Evolutionary conservation across 352 stramenopile genomes (phyloP), one percentile per base, ranked within the genome.

Genomic region (Pythium phragmiticola): DNA sequence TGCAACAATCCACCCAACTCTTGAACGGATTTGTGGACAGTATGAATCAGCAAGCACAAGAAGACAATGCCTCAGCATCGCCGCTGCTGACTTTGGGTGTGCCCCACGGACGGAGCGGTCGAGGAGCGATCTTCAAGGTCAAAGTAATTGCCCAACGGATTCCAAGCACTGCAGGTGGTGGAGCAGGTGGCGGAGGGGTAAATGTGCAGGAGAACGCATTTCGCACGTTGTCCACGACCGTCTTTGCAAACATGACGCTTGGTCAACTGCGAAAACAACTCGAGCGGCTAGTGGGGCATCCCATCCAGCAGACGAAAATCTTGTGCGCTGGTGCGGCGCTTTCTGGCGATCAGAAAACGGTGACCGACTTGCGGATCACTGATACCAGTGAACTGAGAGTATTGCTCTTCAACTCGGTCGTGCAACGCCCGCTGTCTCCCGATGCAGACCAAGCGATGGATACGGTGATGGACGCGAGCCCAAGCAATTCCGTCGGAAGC

Each of bases 291-390:
- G 66, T 92, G 19, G 70, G 72, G 0, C 87, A 96, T 60, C 81
- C 87, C 1, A 76, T 90, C 61, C 76, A 89, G 50, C 87, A 94
- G 57, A 92, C 76, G 4, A 96, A 96, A 59, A 84, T 96, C 11
- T 68, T 96, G 2, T 87, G 71, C 21, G 74, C 75, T 48, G 84
- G 87, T 16, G 78, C 78, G 9, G 74, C 84, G 1, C 72, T 96
- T 21, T 83, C 81, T 17, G 85, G 85, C 11, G 87, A 96, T 46
- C 63, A 86, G 39, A 96, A 96, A 65, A 93, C 85, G 26, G 67
- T 94, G 3, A 75, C 77, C 33, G 85, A 96, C n/a, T 70, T 96
- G 28, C 65, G 82, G n/a, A 84, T 94, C 14, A 82, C 73, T 6
- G 85, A 94, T 55, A 76, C 74, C 14, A 92, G 75, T n/a, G 82